phyloP scores from a whole-genome alignment of 2,329 filamentous ascomycete species.

The Talaromyces islandicus region DNA sequence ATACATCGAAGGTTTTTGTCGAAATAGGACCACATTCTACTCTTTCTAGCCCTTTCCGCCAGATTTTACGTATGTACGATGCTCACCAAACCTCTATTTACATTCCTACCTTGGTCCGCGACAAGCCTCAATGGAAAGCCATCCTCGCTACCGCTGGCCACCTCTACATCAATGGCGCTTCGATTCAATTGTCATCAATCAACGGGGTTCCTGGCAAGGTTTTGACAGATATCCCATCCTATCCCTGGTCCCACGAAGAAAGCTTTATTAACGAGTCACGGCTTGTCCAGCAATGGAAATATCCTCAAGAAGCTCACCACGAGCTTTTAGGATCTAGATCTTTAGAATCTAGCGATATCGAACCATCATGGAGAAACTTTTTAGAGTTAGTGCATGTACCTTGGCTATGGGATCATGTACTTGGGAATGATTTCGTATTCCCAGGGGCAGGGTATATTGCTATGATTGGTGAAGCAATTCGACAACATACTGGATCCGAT shows the following conservation, averaged over 20 bases:
- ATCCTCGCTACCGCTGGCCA: no score
- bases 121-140: no score
- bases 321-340: constrained; percentile 10
- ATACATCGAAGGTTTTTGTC: constrained; percentile 6
- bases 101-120: no score
- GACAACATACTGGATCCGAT: no score
- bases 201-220: no score
- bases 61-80: constrained; percentile 9
- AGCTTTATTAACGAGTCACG: constrained; percentile 15
- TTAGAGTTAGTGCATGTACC: constrained; percentile 23
- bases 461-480: constrained; percentile 20
- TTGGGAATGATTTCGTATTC: constrained; percentile 25
- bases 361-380: constrained; percentile 25
- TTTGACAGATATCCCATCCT: constrained; percentile 13
- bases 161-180: no score
- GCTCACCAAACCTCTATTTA: no score
- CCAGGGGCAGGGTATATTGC: constrained; percentile 23
- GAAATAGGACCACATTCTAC: constrained; percentile 29
- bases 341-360: constrained; percentile 15
- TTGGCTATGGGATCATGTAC: constrained; percentile 27
- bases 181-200: no score
- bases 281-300: neutral
- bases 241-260: constrained; percentile 15
- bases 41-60: constrained; percentile 17
- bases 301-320: constrained; percentile 1